Evolutionary conservation across 768 basidiomycete species (phyloP).

Genomic region (Mycena epipterygia): DNA sequence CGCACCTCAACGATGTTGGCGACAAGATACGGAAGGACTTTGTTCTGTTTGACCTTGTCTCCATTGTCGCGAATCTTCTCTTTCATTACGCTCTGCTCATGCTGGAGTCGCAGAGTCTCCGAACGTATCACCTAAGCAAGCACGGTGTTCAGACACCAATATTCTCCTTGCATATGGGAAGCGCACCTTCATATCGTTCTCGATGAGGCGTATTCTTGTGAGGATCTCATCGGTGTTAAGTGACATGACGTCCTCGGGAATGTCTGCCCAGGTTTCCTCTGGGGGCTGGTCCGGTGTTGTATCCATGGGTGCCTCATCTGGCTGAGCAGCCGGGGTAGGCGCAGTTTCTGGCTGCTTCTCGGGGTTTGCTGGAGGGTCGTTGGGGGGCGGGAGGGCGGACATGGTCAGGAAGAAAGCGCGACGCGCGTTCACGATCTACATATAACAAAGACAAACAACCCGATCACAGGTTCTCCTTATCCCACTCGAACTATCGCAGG

Average conservation of each 20-base stretch:
- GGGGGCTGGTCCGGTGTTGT: constrained; percentile 76
- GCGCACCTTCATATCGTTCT: constrained; percentile 94
- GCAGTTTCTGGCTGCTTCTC: constrained; percentile 66
- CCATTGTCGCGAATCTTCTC: constrained; percentile 99
- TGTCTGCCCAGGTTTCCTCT: constrained; percentile 91
- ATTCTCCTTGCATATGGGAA: background rate
- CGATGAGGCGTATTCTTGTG: constrained; percentile 92
- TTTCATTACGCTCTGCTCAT: constrained; percentile 96
- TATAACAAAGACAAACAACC: background rate
- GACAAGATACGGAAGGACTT: constrained; percentile 97
- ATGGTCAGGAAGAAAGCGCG: constrained; percentile 46
- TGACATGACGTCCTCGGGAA: constrained; percentile 88
- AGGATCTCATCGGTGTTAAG: constrained; percentile 89
- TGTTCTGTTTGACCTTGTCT: constrained; percentile 99
- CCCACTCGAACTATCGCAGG: background rate
- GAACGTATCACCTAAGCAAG: constrained; percentile 92
- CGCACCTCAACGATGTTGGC: constrained; percentile 96
- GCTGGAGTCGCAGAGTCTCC: constrained; percentile 90
- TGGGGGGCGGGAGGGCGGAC: constrained; percentile 73
- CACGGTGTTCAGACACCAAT: constrained; percentile 17
- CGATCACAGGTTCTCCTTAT: no score
- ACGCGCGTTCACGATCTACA: constrained; percentile 14
- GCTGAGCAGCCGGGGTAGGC: constrained; percentile 47
- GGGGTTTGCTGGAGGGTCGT: constrained; percentile 61
- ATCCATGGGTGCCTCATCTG: constrained; percentile 72